Evolutionary conservation across 2,329 filamentous ascomycete genomes (phyloP).

Genomic region (Chrysoporthe deuterocubensis): DNA sequence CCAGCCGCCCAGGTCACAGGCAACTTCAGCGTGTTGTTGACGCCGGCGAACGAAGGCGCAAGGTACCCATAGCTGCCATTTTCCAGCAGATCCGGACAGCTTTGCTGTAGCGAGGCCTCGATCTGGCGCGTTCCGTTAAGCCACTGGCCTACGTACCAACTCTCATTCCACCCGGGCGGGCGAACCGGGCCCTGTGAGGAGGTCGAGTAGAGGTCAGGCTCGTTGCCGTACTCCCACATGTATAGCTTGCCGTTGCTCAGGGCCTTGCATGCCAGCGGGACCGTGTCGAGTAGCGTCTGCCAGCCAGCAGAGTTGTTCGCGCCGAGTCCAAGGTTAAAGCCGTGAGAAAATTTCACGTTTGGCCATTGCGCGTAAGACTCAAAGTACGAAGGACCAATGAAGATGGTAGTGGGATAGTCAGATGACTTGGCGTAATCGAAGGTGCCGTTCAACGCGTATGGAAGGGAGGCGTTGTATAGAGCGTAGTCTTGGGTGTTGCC

Average conservation of each 20-base stretch:
- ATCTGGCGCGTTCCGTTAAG: constrained; percentile 57
- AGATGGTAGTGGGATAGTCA: constrained; percentile 65
- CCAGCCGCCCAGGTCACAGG: constrained; percentile 57
- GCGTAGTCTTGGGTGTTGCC: constrained; percentile 72
- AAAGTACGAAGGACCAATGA: constrained; percentile 65
- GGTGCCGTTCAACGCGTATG: constrained; percentile 55
- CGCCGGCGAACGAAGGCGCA: constrained; percentile 62
- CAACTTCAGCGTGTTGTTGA: constrained; percentile 54
- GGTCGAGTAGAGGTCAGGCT: constrained; percentile 63
- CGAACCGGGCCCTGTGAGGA: constrained; percentile 56
- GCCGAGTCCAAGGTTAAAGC: constrained; percentile 62
- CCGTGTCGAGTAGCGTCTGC: constrained; percentile 57
- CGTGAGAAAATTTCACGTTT: constrained; percentile 60
- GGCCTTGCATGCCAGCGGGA: constrained; percentile 60
- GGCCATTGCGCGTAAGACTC: constrained; percentile 65
- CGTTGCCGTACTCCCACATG: constrained; percentile 67
- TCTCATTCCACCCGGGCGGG: constrained; percentile 56
- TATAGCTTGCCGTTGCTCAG: constrained; percentile 55
- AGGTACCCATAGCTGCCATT: constrained; percentile 53
- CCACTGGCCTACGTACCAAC: constrained; percentile 61
- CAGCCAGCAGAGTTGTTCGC: constrained; percentile 55
- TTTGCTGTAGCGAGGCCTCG: constrained; percentile 45
- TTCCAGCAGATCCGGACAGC: constrained; percentile 54
- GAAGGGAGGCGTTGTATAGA: constrained; percentile 59
- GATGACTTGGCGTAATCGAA: constrained; percentile 52